Evolutionary conservation across 1,139 yeast genomes (phyloP), one percentile per base, ranked within the genome.

Genomic region (Zygoascus hellenicus): DNA sequence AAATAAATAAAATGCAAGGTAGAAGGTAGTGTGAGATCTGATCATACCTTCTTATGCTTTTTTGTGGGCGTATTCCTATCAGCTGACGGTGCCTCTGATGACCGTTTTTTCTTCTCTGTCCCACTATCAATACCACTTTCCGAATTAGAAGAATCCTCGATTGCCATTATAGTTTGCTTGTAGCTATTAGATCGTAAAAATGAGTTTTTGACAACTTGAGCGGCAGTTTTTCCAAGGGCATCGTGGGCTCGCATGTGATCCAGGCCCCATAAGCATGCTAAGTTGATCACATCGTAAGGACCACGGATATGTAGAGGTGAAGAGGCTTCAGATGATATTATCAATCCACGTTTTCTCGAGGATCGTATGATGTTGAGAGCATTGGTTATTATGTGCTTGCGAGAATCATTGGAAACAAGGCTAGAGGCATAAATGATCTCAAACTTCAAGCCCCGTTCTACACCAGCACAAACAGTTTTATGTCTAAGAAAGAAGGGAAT

Each of bases 401-500:
- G 71, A 32, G 71, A 63, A 29, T 61, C 65, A n/a, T 53, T 38
- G 7, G 58, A 49, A 14, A 52, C 41, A 10, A 51, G 46, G 3
- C 59, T 58, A 1, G 54, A 42, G 1, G 78, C 70, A 63, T 92
- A 92, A 48, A 80, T 75, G 11, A 92, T 75, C 63, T 92, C 98
- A 55, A 92, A 77, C 55, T 80, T 80, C 42, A 89, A 76, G 1
- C 98, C 98, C 49, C 84, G 77, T 15, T 83, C 83, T 14, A 86
- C 74, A 1, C 95, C 97, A 42, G 88, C 80, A 37, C 96, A 85
- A 9, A 89, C 75, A 0, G 88, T 80, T 59, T 89, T 87, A 67
- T 88, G 96, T 55, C 85, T 83, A 54, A 92, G 69, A 63, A 79
- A 86, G 56, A 80, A 83, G 0, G 96, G 94, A 42, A 88, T 68